phyloP scores from a whole-genome alignment of 352 stramenopile genomes.

The Pythium coloratum region DNA sequence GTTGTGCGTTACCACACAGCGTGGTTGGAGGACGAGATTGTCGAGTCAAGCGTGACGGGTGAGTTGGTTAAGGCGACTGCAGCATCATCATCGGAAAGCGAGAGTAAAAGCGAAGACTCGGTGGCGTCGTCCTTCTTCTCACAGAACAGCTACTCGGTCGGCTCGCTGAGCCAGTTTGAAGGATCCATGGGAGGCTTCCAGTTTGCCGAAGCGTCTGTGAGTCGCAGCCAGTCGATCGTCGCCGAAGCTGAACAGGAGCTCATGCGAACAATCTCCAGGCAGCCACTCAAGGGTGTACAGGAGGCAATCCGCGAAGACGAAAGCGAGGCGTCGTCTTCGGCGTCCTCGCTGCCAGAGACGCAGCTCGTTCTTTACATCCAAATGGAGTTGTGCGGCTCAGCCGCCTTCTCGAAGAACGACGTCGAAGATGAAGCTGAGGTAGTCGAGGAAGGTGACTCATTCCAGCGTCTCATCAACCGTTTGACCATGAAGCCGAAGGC shows the following conservation, averaged over 20 bases:
- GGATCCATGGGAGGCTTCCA: conserved; percentile 61
- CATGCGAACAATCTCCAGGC: conserved; percentile 13
- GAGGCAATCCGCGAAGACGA: conserved; percentile 22
- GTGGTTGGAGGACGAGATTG: conserved; percentile 62
- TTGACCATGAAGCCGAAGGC: conserved; percentile 30
- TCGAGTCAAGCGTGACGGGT: conserved; percentile 10
- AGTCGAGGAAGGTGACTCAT: conserved; percentile 27
- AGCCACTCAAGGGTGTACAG: conserved; percentile 14
- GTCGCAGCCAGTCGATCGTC: conserved; percentile 36
- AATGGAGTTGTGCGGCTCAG: conserved; percentile 64
- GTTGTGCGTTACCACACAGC: conserved; percentile 82
- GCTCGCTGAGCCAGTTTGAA: conserved; percentile 49
- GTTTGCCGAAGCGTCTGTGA: conserved; percentile 43
- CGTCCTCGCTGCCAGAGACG: conserved; percentile 17
- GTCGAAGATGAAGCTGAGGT: conserved; percentile 28
- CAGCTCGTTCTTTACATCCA: conserved; percentile 77
- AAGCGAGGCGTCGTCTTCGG: conserved; percentile 18
- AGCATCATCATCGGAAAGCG: conserved; percentile 8
- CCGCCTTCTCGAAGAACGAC: conserved; percentile 17
- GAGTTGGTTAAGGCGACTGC: conserved; percentile 26
- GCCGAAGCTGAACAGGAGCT: conserved; percentile 26
- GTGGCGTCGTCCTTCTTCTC: conserved; percentile 59
- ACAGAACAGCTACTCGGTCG: conserved; percentile 42
- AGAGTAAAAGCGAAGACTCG: conserved; percentile 15
- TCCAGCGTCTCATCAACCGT: conserved; percentile 44